Base-by-base conservation (phyloP, 192 early-diverging fungal genomes). In the Obelidium mucronatum region DNA sequence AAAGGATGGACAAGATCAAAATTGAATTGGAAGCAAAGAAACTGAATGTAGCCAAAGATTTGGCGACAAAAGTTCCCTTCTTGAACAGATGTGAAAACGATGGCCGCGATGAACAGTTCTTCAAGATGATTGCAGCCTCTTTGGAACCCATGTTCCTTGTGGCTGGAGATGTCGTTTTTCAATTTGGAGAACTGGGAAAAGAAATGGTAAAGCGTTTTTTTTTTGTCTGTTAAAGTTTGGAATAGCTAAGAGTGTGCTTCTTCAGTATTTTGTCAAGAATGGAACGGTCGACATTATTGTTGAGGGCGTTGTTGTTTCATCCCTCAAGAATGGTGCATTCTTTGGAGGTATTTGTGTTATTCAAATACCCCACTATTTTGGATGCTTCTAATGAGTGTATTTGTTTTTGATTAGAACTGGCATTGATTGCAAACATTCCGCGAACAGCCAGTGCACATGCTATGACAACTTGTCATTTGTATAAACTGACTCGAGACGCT, bases 291-390 rank as follows among this genome's bases (percentile, higher is more conserved):
- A 80, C 3, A 60, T 85, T 40, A 65, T 77, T 3, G 77, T 87
- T 0, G 67, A 76, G 35, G 52, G 67, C 1, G 73, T 67, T 4
- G 34, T 34, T 51, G 69, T 77, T 24, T 78, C 66, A 42, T 63
- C 66, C 0, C 60, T 85, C 15, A 24, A 30, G 35, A 54, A 67
- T 44, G 83, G 83, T 3, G 40, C 66, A 22, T 84, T 81, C 67
- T 84, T 84, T 72, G 84, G 83, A 40, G 79, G 62, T 64, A 8
- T n/a, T n/a, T n/a, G n/a, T n/a, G n/a, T n/a, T n/a, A n/a, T n/a
- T n/a, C n/a, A n/a, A n/a, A n/a, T n/a, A n/a, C n/a, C n/a, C n/a
- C n/a, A n/a, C n/a, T n/a, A n/a, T n/a, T n/a, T n/a, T n/a, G n/a
- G n/a, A n/a, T n/a, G n/a, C n/a, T n/a, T n/a, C n/a, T n/a, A n/a